Base-by-base conservation (phyloP, 2,329 filamentous ascomycete genomes). In the Hypocreales sp. region DNA sequence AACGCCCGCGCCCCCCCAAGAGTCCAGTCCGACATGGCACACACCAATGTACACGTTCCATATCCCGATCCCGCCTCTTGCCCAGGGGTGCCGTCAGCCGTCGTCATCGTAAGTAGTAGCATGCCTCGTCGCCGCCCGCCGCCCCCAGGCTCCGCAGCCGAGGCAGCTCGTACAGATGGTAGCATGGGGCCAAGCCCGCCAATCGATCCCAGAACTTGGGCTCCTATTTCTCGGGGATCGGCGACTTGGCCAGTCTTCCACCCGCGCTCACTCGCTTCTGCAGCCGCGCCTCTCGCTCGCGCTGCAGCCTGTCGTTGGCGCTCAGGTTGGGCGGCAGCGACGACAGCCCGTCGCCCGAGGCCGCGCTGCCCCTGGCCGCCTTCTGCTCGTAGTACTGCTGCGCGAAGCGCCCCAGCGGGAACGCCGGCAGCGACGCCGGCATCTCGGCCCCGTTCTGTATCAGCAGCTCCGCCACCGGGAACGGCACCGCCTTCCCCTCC, bases 401-500 rank as follows among this genome's bases (percentile, higher is more conserved):
- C 3, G 90, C 87, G 25, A 76, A 77, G 8, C 71, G 63, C 33
- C 82, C 84, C 8, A 98, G 65, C 1, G 84, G 83, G 38, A 95
- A 86, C 0, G 82, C 78, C 1, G 86, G 81, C 33, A 79, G 62
- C 3, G 72, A 60, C 1, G 60, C 47, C 0, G 90, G 87, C 19
- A 95, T 78, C 35, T 93, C 79, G 4, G 86, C 86, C 11, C 90
- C 90, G 44, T 98, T 95, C 42, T 95, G 92, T 10, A 92, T 62
- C 10, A 98, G 65, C 32, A 98, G 58, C 50, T 98, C 90, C 10
- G 90, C 90, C 22, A 95, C 64, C 0, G 90, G 76, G 47, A 98
- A 98, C 0, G 86, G 69, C 7, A 74, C 64, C 4, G 60, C 47
- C 38, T 71, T 72, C 47, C 61, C 40, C 35, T 58, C 44, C 29